These are phyloP conservation scores for Plasmodium blacklocki DNA, from an alignment of 169 alveolate genomes.

Conservation along the genomic window DNA sequence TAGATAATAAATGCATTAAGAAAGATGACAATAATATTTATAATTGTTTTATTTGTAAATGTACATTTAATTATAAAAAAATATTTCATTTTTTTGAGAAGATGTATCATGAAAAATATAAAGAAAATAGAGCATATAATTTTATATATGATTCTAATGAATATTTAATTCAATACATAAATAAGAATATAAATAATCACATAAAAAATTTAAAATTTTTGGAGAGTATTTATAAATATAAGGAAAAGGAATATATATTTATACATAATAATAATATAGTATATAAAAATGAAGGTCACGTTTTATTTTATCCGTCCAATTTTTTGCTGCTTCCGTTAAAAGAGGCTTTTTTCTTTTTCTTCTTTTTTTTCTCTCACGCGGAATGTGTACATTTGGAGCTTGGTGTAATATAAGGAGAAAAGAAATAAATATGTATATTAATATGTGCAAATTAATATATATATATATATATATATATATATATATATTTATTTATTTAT, in stretches of 20 bases:
- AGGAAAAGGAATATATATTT: conserved; percentile 19
- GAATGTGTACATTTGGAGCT: conserved; percentile 11
- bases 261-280: conserved; percentile 41
- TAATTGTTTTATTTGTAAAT: conserved; percentile 40
- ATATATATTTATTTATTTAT: not conserved
- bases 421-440: not conserved
- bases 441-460: not conserved
- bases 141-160: conserved; percentile 5
- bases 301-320: conserved; percentile 41
- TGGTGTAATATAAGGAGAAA: conserved; percentile 16
- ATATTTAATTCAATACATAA: conserved; percentile 25
- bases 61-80: conserved; percentile 44
- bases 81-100: conserved; percentile 18
- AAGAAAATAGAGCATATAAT: too few species aligned
- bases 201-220: not conserved
- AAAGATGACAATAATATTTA: conserved; percentile 13
- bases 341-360: conserved; percentile 46
- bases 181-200: not conserved
- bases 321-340: conserved; percentile 47
- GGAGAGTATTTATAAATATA: conserved; percentile 42
- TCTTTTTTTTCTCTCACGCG: conserved; percentile 58
- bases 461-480: not conserved
- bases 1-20: conserved; percentile 32
- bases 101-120: too few species aligned
- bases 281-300: not conserved